Base-by-base conservation (phyloP, 768 basidiomycete genomes). In the Amanita pallidorosea region DNA sequence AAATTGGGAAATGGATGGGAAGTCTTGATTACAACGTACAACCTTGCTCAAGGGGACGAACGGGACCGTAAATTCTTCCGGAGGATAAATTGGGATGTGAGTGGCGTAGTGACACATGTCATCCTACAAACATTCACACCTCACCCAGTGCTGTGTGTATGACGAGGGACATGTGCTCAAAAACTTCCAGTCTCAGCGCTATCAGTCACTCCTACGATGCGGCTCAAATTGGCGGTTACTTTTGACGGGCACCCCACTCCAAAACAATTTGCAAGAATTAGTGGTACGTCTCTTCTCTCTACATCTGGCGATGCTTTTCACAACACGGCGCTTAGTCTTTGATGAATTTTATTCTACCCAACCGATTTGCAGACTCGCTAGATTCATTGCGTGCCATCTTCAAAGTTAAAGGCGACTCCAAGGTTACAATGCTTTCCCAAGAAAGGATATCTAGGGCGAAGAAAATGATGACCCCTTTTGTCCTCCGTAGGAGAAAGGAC, bases 401-500 rank as follows among this genome's bases (percentile, higher is more conserved):
- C 79, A 98, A 96, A 65, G 89, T 90, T 34, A 91, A 89, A 56
- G 89, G 91, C n/a, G 89, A 94, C 59, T 84, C 88, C 11, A 88
- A 88, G 53, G 79, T 88, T 45, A 86, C 88, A 23, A 66, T 97
- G 20, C 82, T 98, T 22, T 89, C 95, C 4, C 85, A 90, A 61
- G 87, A 94, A 63, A 87, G 96, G 45, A 88, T 97, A 20, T 91
- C 89, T 17, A 72, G 94, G 55, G 96, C 96, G 5, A 95, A 97
- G 70, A 92, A 91, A 65, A 97, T 99, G 93, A 92, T 99, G 88
- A 96, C 92, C 6, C 96, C 96, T 0, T 99, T 99, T 64, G 94
- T 98, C 20, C 74, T 99, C 17, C 85, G 96, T n/a, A 79, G 96
- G 53, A 79, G 94, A 58, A 99, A 99, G 67, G 92, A 94, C 59